A percentile compares a stretch with the other conserved stretches of the same genome.
These are phyloP conservation scores for Oidium heveae DNA, from an alignment of 2,329 filamentous ascomycete genomes.

Conservation along the genomic window DNA sequence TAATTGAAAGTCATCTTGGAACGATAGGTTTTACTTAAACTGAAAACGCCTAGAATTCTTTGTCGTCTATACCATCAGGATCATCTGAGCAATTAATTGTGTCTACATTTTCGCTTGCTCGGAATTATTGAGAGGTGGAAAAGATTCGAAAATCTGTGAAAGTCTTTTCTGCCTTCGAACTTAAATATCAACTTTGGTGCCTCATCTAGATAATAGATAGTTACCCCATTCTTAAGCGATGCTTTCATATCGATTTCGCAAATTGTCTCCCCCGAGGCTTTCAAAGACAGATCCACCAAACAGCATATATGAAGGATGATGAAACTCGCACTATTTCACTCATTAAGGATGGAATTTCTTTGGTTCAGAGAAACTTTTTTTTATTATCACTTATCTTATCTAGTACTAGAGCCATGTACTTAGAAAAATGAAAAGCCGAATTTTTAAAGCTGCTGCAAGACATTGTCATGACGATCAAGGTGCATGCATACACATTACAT, in stretches of 20 bases:
- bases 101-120: conserved; percentile 19
- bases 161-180: conserved; percentile 33
- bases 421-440: conserved; percentile 27
- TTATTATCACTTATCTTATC: conserved; percentile 49
- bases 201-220: conserved; percentile 45
- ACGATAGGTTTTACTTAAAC: conserved; percentile 61
- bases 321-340: conserved; percentile 27
- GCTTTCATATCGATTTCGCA: conserved; percentile 39
- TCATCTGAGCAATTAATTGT: conserved; percentile 38
- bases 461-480: conserved; percentile 55
- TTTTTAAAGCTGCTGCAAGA: conserved; percentile 38
- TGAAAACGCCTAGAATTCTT: conserved; percentile 49
- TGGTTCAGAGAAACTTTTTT: conserved; percentile 59
- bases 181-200: conserved; percentile 45
- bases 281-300: conserved; percentile 18
- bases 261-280: conserved; percentile 31
- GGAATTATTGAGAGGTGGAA: conserved; percentile 18
- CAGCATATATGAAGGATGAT: conserved; percentile 16
- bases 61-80: conserved; percentile 24
- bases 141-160: conserved; percentile 31
- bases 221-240: conserved; percentile 41
- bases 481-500: conserved; percentile 43
- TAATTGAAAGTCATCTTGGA: conserved; percentile 34
- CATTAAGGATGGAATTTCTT: conserved; percentile 40
- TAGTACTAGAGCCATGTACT: conserved; percentile 40